A percentile compares a stretch with the other conserved stretches of the same genome.
phyloP scores from a whole-genome alignment of 495 filamentous ascomycete species.

The Penicillium verhagenii region DNA sequence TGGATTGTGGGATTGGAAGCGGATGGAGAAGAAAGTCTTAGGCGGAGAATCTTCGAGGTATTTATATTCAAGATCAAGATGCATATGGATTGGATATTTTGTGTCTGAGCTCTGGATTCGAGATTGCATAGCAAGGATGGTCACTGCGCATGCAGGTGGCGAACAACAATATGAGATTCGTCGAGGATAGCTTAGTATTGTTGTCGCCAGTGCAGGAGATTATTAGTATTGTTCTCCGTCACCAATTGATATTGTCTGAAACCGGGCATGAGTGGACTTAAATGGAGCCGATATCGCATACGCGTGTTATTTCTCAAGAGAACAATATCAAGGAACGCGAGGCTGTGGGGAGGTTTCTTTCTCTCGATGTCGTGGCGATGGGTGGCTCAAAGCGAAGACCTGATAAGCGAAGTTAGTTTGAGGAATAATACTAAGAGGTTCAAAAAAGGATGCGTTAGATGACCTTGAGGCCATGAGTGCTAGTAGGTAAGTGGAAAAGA shows the following conservation, averaged over 20 bases:
- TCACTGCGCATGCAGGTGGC: no score
- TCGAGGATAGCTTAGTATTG: conserved; percentile 13
- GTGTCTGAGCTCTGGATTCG: no score
- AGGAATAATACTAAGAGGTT: background rate
- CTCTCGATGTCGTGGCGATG: background rate
- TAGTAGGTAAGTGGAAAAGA: no score
- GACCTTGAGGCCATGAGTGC: no score
- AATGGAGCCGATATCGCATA: no score
- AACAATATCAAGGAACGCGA: background rate
- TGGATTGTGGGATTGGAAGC: conserved; percentile 15
- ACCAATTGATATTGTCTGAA: background rate
- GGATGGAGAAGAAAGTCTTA: conserved; percentile 9
- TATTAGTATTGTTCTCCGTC: no score
- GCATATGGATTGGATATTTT: no score
- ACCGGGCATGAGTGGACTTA: no score
- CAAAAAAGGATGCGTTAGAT: background rate
- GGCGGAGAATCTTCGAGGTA: background rate
- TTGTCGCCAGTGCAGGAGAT: no score
- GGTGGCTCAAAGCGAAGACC: background rate
- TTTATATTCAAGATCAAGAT: no score
- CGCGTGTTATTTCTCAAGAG: no score
- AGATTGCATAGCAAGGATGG: no score
- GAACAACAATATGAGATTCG: background rate
- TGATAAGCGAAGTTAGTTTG: background rate
- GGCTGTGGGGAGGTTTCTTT: background rate